These are phyloP conservation scores for Gelatoporia subvermispora DNA, from an alignment of 768 basidiomycete genomes.

Conservation along the genomic window DNA sequence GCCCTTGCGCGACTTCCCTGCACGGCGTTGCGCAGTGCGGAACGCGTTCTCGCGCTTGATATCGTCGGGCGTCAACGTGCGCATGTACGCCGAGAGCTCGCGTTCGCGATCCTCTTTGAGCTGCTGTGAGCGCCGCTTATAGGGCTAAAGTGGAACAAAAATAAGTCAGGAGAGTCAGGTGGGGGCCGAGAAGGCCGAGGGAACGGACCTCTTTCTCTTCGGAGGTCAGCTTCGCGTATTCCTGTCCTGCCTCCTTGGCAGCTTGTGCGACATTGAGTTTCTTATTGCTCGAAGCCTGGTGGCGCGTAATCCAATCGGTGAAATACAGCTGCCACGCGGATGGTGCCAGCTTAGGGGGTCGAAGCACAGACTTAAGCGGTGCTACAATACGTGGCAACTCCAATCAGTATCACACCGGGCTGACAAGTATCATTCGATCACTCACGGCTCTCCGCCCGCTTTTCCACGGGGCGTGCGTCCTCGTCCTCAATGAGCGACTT, in stretches of 20 bases:
- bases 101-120: constrained; percentile 84
- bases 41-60: constrained; percentile 92
- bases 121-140: constrained; percentile 76
- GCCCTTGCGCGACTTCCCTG: constrained; percentile 86
- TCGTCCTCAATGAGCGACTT: constrained; percentile 27
- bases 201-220: constrained; percentile 78
- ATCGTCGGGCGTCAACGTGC: constrained; percentile 85
- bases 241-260: constrained; percentile 89
- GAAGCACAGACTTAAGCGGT: constrained; percentile 70
- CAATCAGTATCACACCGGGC: constrained; percentile 16
- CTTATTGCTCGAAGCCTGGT: constrained; percentile 71
- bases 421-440: constrained; percentile 1
- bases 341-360: constrained; percentile 86
- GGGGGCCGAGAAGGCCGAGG: constrained; percentile 4
- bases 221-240: constrained; percentile 72
- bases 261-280: constrained; percentile 95
- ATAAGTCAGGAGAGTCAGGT: constrained; percentile 13
- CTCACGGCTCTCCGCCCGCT: constrained; percentile 20
- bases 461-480: constrained; percentile 12
- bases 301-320: constrained; percentile 89
- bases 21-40: constrained; percentile 88
- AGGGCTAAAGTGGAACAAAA: constrained; percentile 49
- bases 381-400: constrained; percentile 32
- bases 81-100: constrained; percentile 81
- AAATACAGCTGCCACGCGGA: constrained; percentile 97